Percentiles rank a stretch among this genome's conserved stretches.
Conservation (phyloP, 495 filamentous ascomycete species). For the Xylaria flabelliformis region DNA sequence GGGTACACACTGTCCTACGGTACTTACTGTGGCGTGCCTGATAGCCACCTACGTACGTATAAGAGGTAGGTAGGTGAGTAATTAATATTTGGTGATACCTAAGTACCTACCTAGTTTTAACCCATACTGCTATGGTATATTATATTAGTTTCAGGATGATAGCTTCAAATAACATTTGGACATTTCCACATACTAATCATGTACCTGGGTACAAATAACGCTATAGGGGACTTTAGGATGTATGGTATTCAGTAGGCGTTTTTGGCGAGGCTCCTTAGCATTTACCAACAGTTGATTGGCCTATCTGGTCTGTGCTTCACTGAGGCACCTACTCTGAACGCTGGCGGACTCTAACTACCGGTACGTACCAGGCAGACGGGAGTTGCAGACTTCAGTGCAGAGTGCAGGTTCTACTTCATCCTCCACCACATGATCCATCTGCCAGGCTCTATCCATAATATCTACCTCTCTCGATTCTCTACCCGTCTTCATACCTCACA, state of each 20-base stretch:
- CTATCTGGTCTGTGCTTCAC: not conserved
- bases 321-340: not conserved
- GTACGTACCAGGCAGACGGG: not conserved
- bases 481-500: not conserved
- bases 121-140: too few species aligned
- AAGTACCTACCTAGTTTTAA: too few species aligned
- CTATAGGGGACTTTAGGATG: not conserved
- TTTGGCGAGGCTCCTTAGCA: slow-evolving; percentile 3
- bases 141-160: too few species aligned
- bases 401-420: slow-evolving; percentile 5
- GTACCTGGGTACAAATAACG: too few species aligned
- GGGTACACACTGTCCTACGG: not conserved
- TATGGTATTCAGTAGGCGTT: not conserved
- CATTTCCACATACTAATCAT: too few species aligned
- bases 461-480: slow-evolving; percentile 8
- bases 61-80: too few species aligned
- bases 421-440: not conserved
- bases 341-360: not conserved
- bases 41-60: too few species aligned
- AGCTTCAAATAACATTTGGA: not conserved
- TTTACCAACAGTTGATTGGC: not conserved
- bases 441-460: not conserved
- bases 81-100: too few species aligned
- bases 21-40: not conserved
- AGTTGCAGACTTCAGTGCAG: not conserved